Evolutionary conservation across 192 early-diverging fungal genomes (phyloP).

Genomic region (Entrophospora sp.): DNA sequence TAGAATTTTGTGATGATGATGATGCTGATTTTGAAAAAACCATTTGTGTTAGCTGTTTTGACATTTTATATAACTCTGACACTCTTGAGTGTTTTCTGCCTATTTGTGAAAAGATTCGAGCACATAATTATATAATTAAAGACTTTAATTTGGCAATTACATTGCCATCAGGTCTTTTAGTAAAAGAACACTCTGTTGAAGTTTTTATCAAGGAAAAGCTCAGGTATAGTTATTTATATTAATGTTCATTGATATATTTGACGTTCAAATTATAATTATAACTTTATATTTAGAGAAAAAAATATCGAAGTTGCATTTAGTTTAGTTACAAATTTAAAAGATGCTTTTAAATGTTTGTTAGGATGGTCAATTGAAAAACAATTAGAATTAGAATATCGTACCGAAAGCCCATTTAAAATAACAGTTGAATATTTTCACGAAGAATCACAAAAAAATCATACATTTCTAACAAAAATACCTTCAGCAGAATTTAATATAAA

Average conservation of each 20-base stretch:
- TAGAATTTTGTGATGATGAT: too few relatives aligned
- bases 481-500: constrained; percentile 6
- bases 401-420: constrained; percentile 34
- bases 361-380: neutral
- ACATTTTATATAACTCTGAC: constrained; percentile 11
- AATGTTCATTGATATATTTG: neutral
- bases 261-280: neutral
- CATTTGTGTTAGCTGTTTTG: constrained; percentile 11
- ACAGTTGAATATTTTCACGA: constrained; percentile 40
- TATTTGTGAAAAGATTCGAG: constrained; percentile 3
- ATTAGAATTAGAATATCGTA: neutral
- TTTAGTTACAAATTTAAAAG: neutral
- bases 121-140: constrained; percentile 22
- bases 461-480: constrained; percentile 38
- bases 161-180: constrained; percentile 23
- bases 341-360: constrained; percentile 1
- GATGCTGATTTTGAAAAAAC: neutral
- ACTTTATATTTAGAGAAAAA: neutral
- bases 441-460: constrained; percentile 40
- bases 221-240: neutral
- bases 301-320: neutral
- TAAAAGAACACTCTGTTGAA: constrained; percentile 24
- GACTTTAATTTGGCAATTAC: constrained; percentile 22
- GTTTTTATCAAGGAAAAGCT: constrained; percentile 9
- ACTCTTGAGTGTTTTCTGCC: constrained; percentile 6